These are phyloP conservation scores for Yueomyces sp. DNA, from an alignment of 805 yeast genomes.

Conservation along the genomic window DNA sequence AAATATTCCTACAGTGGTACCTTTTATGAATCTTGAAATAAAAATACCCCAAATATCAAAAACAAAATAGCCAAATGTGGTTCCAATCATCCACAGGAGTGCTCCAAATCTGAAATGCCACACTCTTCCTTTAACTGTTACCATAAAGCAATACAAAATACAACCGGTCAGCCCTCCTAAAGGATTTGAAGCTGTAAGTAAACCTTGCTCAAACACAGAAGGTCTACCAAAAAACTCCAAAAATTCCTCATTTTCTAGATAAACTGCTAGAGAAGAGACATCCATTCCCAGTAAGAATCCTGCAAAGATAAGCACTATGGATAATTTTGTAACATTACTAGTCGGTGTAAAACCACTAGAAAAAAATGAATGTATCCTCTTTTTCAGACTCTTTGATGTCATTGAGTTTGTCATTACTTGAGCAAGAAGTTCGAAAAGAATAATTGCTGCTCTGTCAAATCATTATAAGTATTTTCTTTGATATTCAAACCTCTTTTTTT, in stretches of 20 bases:
- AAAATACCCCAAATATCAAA: conserved; percentile 30
- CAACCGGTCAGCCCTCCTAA: conserved; percentile 58
- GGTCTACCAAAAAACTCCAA: conserved; percentile 40
- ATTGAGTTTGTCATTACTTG: too few relatives aligned
- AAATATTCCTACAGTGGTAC: conserved; percentile 41
- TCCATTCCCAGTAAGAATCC: conserved; percentile 73
- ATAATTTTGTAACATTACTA: background rate
- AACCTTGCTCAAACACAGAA: conserved; percentile 47
- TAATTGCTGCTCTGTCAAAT: too few relatives aligned
- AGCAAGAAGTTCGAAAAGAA: too few relatives aligned
- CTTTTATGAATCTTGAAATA: conserved; percentile 38
- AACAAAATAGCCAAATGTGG: conserved; percentile 20
- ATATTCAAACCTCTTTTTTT: too few relatives aligned
- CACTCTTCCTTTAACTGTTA: conserved; percentile 47
- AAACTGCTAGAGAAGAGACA: conserved; percentile 64
- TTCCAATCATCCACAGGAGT: conserved; percentile 46
- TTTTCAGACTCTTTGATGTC: too few relatives aligned
- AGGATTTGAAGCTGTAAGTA: conserved; percentile 64
- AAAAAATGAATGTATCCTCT: too few relatives aligned
- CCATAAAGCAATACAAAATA: conserved; percentile 34
- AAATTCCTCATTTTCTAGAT: conserved; percentile 40
- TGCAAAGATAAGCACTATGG: conserved; percentile 22
- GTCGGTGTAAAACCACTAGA: background rate
- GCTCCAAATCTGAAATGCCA: conserved; percentile 40
- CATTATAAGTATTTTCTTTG: too few relatives aligned